Percentiles rank a stretch among this genome's conserved stretches.
Evolutionary conservation across 2,329 filamentous ascomycete species (phyloP).

Genomic region (Myriosclerotinia duriaeana): DNA sequence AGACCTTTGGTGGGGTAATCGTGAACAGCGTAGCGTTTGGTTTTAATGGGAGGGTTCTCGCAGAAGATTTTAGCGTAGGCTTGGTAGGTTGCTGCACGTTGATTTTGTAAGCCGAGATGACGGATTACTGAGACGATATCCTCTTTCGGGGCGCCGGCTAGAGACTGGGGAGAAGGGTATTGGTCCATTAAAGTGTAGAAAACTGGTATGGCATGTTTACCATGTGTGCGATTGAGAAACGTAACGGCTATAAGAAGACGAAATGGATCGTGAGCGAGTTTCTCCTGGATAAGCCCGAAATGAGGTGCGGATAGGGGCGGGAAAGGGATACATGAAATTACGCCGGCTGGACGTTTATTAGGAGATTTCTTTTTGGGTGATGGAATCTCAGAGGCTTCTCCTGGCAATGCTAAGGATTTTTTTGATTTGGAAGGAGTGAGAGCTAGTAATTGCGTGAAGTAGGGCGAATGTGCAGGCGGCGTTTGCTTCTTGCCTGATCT

Average conservation of each 20-base stretch:
- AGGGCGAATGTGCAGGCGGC: slow-evolving; percentile 38
- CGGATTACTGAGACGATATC: slow-evolving; percentile 64
- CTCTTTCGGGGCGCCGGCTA: slow-evolving; percentile 57
- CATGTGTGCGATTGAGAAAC: slow-evolving; percentile 80
- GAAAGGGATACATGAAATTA: slow-evolving; percentile 59
- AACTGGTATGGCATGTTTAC: slow-evolving; percentile 70
- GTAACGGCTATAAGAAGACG: slow-evolving; percentile 78
- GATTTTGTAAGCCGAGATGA: slow-evolving; percentile 68
- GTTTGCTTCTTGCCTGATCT: slow-evolving; percentile 28
- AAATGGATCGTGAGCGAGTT: slow-evolving; percentile 72
- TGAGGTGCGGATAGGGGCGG: slow-evolving; percentile 60
- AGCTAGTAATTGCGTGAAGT: slow-evolving; percentile 33
- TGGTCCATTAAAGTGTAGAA: slow-evolving; percentile 66
- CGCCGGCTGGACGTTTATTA: slow-evolving; percentile 32
- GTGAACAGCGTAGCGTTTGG: slow-evolving; percentile 55
- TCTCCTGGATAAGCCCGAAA: slow-evolving; percentile 85
- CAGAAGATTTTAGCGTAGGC: slow-evolving; percentile 70
- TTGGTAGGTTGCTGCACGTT: slow-evolving; percentile 67
- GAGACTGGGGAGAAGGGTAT: slow-evolving; percentile 64
- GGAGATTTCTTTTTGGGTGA: slow-evolving; percentile 14
- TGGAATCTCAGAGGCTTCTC: slow-evolving; percentile 1
- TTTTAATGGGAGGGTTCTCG: slow-evolving; percentile 55
- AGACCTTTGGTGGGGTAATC: slow-evolving; percentile 54
- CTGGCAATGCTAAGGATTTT: neutral
- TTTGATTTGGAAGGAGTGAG: slow-evolving; percentile 20